Base-by-base conservation (phyloP, 139 green algal genomes). In the Parachlorella kessleri region DNA sequence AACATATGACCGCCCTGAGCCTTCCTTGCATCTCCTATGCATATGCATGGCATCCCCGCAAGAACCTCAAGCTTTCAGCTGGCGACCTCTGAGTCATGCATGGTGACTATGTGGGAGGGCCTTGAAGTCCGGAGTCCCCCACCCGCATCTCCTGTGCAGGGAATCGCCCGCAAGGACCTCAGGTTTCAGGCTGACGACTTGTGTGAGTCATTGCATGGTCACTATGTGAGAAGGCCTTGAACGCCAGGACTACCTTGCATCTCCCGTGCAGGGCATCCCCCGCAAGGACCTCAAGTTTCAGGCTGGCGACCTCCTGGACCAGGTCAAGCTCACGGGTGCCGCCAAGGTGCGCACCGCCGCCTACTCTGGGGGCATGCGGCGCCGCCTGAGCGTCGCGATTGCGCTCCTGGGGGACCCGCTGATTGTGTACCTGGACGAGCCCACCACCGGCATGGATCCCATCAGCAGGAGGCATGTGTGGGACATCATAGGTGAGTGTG, bases 371-470 rank as follows among this genome's bases (percentile, higher is more conserved):
- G 93, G 93, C 73, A 97, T 98, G 94, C 93, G 92, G 75, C 90
- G 94, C 2, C 88, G 93, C 30, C 89, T 98, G 10, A 91, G 75
- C 48, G 91, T 98, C 65, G 96, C 96, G 1, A 93, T 98, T 38
- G 90, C 96, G 8, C 86, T 99, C 42, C 90, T 99, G 67, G 95
- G 95, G 0, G 89, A 97, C 82, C 95, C 96, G 8, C 89, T 91
- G 69, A 83, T 99, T 26, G 91, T 99, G 18, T 98, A 94, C 73
- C 78, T 99, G 40, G 96, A 99, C 83, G 96, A 99, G 82, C 96
- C 96, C 5, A 99, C 93, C 24, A 97, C 92, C 28, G 93, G 94
- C 23, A 96, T 98, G 94, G 95, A 98, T 83, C 95, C 95, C 35
- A 94, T 97, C 82, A 91, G 83, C 32, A 87, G 96, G 14, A 89